Conservation (phyloP, 768 basidiomycete genomes). For the Cystofilobasidium bisporidii region DNA sequence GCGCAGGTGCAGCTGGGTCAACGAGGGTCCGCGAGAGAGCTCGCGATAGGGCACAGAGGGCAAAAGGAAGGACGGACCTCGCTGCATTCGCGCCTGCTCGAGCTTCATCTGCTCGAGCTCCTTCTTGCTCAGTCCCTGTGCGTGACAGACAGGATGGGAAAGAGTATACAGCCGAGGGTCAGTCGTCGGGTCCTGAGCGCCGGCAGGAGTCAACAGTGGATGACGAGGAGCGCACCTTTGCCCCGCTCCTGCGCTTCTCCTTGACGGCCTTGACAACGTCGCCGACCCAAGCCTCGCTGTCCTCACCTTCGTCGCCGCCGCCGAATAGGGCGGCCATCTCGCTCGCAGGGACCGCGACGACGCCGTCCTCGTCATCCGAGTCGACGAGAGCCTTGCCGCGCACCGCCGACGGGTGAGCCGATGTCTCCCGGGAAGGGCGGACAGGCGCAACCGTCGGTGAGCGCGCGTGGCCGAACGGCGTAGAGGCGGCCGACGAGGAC, state of each 20-base stretch:
- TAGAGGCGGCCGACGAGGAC: too few species aligned
- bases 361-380: not conserved
- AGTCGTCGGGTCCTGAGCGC: too few species aligned
- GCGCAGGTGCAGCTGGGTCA: too few species aligned
- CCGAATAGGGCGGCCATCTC: not conserved
- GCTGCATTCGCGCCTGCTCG: slow-evolving; percentile 6
- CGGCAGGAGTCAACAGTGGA: too few species aligned
- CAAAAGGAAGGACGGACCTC: too few species aligned
- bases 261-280: not conserved
- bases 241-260: not conserved
- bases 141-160: too few species aligned
- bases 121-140: slow-evolving; percentile 8
- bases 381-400: not conserved
- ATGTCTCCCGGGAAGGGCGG: too few species aligned
- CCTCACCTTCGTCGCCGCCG: not conserved
- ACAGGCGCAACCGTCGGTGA: too few species aligned
- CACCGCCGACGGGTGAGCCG: not conserved
- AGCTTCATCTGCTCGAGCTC: slow-evolving; percentile 14
- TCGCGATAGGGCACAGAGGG: too few species aligned
- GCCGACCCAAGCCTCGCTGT: not conserved
- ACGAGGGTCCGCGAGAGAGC: too few species aligned
- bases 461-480: too few species aligned
- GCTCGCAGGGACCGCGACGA: not conserved
- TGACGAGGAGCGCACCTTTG: not conserved
- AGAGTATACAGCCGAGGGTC: too few species aligned